Conservation (phyloP, 148 eudicot genomes). For the Drosera capensis region DNA sequence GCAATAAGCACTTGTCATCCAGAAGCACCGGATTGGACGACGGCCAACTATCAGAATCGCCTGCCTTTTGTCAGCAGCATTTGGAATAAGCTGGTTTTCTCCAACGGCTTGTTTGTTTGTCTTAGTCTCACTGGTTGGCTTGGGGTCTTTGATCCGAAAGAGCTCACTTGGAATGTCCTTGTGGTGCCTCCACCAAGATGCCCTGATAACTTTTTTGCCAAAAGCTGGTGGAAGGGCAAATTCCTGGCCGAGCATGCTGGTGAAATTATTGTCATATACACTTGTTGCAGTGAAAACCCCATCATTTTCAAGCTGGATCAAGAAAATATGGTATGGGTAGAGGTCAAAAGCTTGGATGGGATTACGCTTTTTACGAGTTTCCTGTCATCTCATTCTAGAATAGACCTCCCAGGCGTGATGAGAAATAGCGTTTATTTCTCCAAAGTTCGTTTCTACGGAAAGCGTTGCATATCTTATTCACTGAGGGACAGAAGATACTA, state of each 20-base stretch:
- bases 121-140: constrained; percentile 78
- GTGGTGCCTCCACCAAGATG: constrained; percentile 76
- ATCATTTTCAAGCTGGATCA: constrained; percentile 54
- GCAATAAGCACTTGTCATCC: constrained; percentile 73
- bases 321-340: constrained; percentile 48
- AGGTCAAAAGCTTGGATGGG: constrained; percentile 43
- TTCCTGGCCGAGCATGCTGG: constrained; percentile 63
- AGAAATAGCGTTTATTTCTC: constrained; percentile 67
- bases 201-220: constrained; percentile 52
- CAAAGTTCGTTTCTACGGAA: constrained; percentile 71
- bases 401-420: constrained; percentile 54
- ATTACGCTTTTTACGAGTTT: constrained; percentile 64
- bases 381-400: constrained; percentile 69
- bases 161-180: constrained; percentile 48
- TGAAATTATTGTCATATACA: constrained; percentile 58
- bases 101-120: constrained; percentile 54
- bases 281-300: constrained; percentile 57
- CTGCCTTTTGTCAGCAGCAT: constrained; percentile 74
- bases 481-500: constrained; percentile 49
- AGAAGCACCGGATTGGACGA: constrained; percentile 54
- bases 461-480: constrained; percentile 61
- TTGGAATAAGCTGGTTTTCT: constrained; percentile 71
- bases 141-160: constrained; percentile 53
- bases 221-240: constrained; percentile 82
- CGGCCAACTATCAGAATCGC: constrained; percentile 55